Base-by-base conservation (phyloP, 1,284 basidiomycete genomes). In the Leccinum solheimii region DNA sequence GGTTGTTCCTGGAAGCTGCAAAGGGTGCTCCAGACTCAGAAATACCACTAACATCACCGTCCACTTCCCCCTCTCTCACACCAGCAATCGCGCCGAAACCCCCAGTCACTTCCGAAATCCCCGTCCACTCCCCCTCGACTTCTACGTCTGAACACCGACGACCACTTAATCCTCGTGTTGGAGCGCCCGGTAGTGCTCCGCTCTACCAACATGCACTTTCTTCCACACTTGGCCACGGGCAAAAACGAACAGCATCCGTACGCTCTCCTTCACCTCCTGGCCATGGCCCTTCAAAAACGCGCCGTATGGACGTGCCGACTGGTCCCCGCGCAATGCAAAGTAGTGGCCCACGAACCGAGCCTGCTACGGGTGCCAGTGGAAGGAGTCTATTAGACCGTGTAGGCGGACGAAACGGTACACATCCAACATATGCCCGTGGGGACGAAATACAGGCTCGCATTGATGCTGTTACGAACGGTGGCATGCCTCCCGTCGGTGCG, bases 391-490 rank as follows among this genome's bases (percentile, higher is more conserved):
- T 92, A 50, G 91, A 93, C 62, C 83, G 91, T 56, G 84, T 93
- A 34, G 86, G 88, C 57, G 84, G 86, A 16, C 83, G 76, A 62
- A 78, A 79, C 61, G 64, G 56, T 14, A 21, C 58, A 38, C 67
- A 65, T n/a, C 49, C 64, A 48, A 19, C 64, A 10, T 74, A 62
- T 55, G 60, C 61, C 2, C 80, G 78, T 45, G 80, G 81, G 58
- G 89, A 91, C 69, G 88, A 90, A 55, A 87, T 92, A 43, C 91
- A 91, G 70, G 85, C 86, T 23, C 84, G 88, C 30, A 92, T 92
- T 55, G 88, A 91, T 76, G 88, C 82, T 70, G 90, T 92, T 64
- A 89, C 88, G 9, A 81, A 80, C 58, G 79, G 73, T 63, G 79
- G 73, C 27, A 66, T 66, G 16, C 64, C 88, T 6, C 80, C 79